Base-by-base conservation (phyloP, 805 yeast genomes). In the Wickerhamiella qilinensis region DNA sequence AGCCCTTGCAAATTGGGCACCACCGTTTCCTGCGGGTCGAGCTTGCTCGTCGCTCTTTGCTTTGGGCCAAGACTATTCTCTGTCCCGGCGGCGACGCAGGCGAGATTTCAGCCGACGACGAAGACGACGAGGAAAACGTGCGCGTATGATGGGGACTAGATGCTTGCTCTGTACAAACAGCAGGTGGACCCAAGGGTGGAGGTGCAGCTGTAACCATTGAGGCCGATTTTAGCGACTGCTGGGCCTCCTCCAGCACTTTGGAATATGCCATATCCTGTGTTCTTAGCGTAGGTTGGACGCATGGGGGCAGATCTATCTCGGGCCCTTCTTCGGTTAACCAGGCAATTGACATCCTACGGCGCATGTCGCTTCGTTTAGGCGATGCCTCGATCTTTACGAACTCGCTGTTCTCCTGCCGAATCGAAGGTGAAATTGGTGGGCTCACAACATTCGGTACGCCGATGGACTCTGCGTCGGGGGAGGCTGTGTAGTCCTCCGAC, bases 1-100 rank as follows among this genome's bases (percentile, higher is more conserved):
- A 75, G 39, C 72, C 63, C 45, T 64, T 67, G 53, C 91, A 79
- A 38, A 71, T 73, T 0, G 80, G 77, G 51, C 91, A 79, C 57
- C 75, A 77, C 54, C 41, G 38, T 25, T 32, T 32, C 6, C 35
- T 11, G 25, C 35, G 35, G 7, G 25, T 22, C 25, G 25, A 7
- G 25, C 25, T 22, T 11, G 25, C 11, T 11, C 25, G 25, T 6
- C 25, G 25, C 25, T 22, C 25, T 11, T 22, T 22, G 25, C 9
- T 22, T 11, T 11, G 25, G 25, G 25, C 11, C 11, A 22, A 11
- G 25, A 22, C 25, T 11, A 6, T 22, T 22, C 9, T 6, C 25
- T 22, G 25, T 22, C 9, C 25, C 9, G 11, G 25, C 6, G 25
- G 25, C 25, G 25, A 22, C 25, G 25, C 11, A 7, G 25, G 25